Percentiles rank a stretch among this genome's conserved stretches.
Evolutionary conservation across 208 protist species (phyloP).

Genomic region (Acanthamoeba divionensis): DNA sequence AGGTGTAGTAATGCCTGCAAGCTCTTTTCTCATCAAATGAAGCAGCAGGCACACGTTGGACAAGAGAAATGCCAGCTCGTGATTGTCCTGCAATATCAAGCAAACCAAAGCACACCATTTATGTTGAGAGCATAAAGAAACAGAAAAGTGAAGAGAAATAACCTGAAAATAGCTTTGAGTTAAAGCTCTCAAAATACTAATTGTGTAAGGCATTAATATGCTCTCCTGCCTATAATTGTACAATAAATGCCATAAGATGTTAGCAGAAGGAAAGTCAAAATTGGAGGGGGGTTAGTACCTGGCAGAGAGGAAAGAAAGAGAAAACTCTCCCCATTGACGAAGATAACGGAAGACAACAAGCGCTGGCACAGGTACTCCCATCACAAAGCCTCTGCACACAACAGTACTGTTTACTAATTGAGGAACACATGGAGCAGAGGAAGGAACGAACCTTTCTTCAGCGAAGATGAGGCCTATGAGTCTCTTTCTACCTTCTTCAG

Average conservation of each 20-base stretch:
- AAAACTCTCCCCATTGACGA: slow-evolving; percentile 20
- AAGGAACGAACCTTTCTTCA: neutral
- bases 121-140: too few species aligned
- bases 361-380: neutral
- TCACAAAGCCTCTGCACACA: neutral
- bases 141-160: too few species aligned
- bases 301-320: slow-evolving; percentile 24
- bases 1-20: neutral
- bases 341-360: neutral
- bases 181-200: slow-evolving; percentile 6
- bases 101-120: too few species aligned
- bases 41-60: slow-evolving; percentile 34
- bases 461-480: neutral
- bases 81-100: slow-evolving; percentile 50
- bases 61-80: neutral
- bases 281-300: too few species aligned
- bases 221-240: neutral
- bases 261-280: too few species aligned
- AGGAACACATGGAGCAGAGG: neutral
- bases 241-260: too few species aligned
- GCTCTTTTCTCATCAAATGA: neutral
- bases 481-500: neutral
- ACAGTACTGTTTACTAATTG: neutral
- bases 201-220: slow-evolving; percentile 45
- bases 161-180: slow-evolving; percentile 22